phyloP scores from a whole-genome alignment of 495 filamentous ascomycete genomes.

The Talaromyces thailandensis region DNA sequence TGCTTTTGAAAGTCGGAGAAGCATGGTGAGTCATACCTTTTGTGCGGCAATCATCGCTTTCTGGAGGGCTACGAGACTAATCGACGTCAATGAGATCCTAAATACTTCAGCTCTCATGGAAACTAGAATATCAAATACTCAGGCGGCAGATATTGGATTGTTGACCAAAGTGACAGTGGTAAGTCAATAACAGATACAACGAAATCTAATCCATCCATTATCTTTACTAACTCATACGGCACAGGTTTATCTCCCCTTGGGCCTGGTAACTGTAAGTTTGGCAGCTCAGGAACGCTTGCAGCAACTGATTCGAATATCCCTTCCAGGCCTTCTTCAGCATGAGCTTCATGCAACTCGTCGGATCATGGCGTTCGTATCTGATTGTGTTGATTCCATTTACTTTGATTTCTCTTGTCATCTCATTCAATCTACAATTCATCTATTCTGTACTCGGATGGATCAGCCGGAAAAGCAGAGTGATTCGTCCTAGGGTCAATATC shows the following conservation, averaged over 20 bases:
- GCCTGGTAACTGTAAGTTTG: not conserved
- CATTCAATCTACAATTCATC: not conserved
- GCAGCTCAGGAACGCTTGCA: not conserved
- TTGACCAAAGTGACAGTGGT: slow-evolving; percentile 7
- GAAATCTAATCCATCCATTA: no score
- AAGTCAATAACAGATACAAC: not conserved
- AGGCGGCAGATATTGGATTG: slow-evolving; percentile 2
- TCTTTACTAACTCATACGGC: not conserved
- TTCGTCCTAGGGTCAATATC: not conserved
- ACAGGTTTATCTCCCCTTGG: slow-evolving; percentile 3
- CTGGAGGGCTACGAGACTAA: not conserved
- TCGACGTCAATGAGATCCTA: not conserved
- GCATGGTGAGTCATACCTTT: not conserved
- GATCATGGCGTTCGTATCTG: not conserved
- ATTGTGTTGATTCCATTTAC: not conserved
- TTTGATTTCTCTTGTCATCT: not conserved
- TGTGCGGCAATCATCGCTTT: not conserved
- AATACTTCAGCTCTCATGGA: slow-evolving; percentile 5
- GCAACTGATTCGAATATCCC: not conserved
- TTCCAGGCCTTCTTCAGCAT: slow-evolving; percentile 1
- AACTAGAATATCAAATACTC: slow-evolving; percentile 6
- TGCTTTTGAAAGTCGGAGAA: slow-evolving; percentile 3
- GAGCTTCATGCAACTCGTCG: not conserved
- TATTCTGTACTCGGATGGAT: not conserved
- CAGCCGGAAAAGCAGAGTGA: not conserved